Evolutionary conservation across 176 grass and related monocot species (phyloP).

Genomic region (Alloteropsis semialata): DNA sequence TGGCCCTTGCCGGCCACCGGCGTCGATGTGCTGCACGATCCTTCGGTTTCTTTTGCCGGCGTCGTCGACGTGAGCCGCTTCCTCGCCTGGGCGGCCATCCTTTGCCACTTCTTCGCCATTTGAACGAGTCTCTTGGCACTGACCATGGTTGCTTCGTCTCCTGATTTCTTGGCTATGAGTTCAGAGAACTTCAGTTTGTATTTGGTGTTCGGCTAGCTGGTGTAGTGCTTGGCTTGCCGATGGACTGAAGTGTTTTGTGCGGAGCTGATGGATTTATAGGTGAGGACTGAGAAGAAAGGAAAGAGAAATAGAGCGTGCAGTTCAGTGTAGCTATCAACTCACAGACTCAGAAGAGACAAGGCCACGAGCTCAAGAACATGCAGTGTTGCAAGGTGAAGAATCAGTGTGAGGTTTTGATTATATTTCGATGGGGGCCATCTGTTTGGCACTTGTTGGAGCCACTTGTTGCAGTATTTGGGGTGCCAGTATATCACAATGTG

Average conservation of each 20-base stretch:
- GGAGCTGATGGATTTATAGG: constrained; percentile 25
- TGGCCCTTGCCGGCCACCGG: constrained; percentile 41
- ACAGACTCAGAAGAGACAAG: background rate
- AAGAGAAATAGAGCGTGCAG: too few relatives aligned
- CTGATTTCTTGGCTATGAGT: background rate
- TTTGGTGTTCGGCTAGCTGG: background rate
- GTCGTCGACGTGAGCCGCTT: background rate
- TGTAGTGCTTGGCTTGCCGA: background rate
- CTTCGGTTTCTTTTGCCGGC: background rate
- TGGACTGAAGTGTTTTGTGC: background rate
- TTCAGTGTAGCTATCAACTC: background rate
- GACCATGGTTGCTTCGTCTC: constrained; percentile 26
- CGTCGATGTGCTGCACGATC: background rate
- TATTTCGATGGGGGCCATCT: too few relatives aligned
- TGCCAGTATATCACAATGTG: too few relatives aligned
- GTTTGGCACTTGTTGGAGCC: too few relatives aligned
- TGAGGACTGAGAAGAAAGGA: too few relatives aligned
- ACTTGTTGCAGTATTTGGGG: too few relatives aligned
- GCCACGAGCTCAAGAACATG: background rate
- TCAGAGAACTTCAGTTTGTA: background rate
- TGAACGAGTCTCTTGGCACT: constrained; percentile 40
- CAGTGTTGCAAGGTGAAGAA: background rate
- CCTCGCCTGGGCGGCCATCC: constrained; percentile 16
- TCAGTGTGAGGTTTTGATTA: too few relatives aligned
- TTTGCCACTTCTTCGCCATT: constrained; percentile 43